These are phyloP conservation scores for Triticum urartu DNA, from an alignment of 176 grass and related monocot genomes.

Conservation along the genomic window DNA sequence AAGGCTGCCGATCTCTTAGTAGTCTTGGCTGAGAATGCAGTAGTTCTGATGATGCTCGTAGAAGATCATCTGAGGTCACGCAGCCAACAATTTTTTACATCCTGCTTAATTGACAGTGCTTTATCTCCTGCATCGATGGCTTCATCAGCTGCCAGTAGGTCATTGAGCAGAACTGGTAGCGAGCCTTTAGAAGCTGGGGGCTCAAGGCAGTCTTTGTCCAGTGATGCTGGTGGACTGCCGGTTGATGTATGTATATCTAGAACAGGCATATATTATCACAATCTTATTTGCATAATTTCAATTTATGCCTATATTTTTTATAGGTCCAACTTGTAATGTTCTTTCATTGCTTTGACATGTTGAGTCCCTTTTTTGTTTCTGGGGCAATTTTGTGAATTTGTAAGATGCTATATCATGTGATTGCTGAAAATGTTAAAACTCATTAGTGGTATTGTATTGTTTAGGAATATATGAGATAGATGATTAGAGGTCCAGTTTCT, in stretches of 20 bases:
- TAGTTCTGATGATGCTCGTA: constrained; percentile 95
- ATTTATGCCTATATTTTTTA: constrained; percentile 2
- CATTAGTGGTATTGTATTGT: constrained; percentile 5
- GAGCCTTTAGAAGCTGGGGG: constrained; percentile 55
- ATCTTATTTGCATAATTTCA: constrained; percentile 23
- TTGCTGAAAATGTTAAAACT: constrained; percentile 24
- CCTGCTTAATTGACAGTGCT: constrained; percentile 53
- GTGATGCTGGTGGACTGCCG: constrained; percentile 80
- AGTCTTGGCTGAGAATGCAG: constrained; percentile 85
- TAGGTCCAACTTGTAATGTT: not conserved
- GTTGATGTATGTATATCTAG: constrained; percentile 81
- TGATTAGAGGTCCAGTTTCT: constrained; percentile 27
- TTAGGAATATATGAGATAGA: constrained; percentile 24
- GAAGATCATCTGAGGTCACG: constrained; percentile 95
- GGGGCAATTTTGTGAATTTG: constrained; percentile 1
- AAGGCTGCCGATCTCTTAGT: constrained; percentile 63
- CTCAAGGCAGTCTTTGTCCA: constrained; percentile 72
- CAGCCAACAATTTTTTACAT: constrained; percentile 72
- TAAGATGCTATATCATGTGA: constrained; percentile 5
- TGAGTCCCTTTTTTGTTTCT: constrained; percentile 1
- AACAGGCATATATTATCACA: constrained; percentile 16
- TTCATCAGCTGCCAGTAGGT: constrained; percentile 56
- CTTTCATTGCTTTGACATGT: constrained; percentile 12
- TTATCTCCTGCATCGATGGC: constrained; percentile 51
- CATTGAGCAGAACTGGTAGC: constrained; percentile 65